Evolutionary conservation across 2,329 filamentous ascomycete genomes (phyloP).

Genomic region (Xylariales sp.): DNA sequence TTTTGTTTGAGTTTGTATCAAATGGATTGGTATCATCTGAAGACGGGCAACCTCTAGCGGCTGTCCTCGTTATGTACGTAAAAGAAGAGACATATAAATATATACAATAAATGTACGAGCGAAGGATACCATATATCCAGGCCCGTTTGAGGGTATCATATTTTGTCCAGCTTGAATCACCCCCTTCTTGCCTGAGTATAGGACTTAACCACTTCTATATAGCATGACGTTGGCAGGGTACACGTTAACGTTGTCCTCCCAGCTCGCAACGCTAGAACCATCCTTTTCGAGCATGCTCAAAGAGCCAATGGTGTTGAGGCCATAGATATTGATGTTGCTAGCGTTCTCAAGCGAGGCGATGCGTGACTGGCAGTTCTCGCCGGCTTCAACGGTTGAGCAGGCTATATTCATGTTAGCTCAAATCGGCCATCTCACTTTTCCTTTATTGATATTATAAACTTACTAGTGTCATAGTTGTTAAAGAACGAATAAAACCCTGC

Average conservation of each 20-base stretch:
- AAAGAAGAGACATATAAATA: slow-evolving; percentile 26
- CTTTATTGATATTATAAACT: slow-evolving; percentile 29
- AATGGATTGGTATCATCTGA: slow-evolving; percentile 22
- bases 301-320: slow-evolving; percentile 60
- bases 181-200: background rate
- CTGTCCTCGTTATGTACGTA: slow-evolving; percentile 29
- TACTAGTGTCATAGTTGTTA: slow-evolving; percentile 64
- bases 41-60: background rate
- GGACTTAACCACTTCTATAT: slow-evolving; percentile 45
- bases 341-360: slow-evolving; percentile 55
- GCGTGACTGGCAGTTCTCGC: slow-evolving; percentile 55
- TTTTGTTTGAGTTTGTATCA: slow-evolving; percentile 6
- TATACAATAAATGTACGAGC: slow-evolving; percentile 34
- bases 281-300: slow-evolving; percentile 53
- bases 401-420: slow-evolving; percentile 35
- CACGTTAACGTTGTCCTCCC: slow-evolving; percentile 50
- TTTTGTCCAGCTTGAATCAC: background rate
- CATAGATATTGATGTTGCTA: slow-evolving; percentile 55
- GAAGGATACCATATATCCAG: slow-evolving; percentile 20
- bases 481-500: slow-evolving; percentile 71
- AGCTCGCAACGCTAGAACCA: slow-evolving; percentile 47
- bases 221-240: slow-evolving; percentile 50
- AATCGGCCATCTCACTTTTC: background rate
- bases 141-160: slow-evolving; percentile 8
- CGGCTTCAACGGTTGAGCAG: slow-evolving; percentile 53